A percentile compares a stretch with the other conserved stretches of the same genome.
phyloP scores from a whole-genome alignment of 2,329 filamentous ascomycete species.

The Venturia asperata region DNA sequence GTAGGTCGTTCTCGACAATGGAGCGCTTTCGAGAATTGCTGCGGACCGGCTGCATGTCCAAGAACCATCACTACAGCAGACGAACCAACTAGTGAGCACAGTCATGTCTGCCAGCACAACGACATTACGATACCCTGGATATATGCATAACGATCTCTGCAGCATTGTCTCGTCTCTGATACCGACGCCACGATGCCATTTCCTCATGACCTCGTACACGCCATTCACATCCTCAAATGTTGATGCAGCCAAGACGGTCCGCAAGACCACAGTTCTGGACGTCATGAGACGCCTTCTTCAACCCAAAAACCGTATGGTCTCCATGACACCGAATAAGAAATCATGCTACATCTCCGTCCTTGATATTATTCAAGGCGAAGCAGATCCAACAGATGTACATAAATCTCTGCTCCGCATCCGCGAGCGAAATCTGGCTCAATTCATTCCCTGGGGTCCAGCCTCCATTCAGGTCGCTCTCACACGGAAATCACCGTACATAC shows the following conservation, averaged over 20 bases:
- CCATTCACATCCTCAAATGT: conserved; percentile 95
- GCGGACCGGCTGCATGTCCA: conserved; percentile 92
- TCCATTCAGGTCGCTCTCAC: conserved; percentile 96
- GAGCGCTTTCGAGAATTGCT: conserved; percentile 85
- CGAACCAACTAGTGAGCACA: conserved; percentile 92
- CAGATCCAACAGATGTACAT: conserved; percentile 92
- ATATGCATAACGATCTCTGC: conserved; percentile 99
- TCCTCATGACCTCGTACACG: conserved; percentile 97
- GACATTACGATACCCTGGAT: conserved; percentile 91
- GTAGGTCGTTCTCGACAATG: conserved; percentile 84
- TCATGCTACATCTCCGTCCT: conserved; percentile 99
- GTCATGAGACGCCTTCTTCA: conserved; percentile 94
- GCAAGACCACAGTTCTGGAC: conserved; percentile 95
- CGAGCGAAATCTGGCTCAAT: conserved; percentile 86
- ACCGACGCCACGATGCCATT: conserved; percentile 92
- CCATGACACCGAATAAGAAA: conserved; percentile 87
- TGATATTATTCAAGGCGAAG: conserved; percentile 98
- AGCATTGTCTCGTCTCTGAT: conserved; percentile 95
- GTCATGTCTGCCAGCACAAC: conserved; percentile 99
- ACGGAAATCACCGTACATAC: conserved; percentile 92
- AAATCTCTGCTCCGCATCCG: conserved; percentile 95
- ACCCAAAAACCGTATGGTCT: conserved; percentile 99
- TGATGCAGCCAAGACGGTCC: conserved; percentile 92
- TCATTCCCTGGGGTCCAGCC: conserved; percentile 97
- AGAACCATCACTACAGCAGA: conserved; percentile 93